Base-by-base conservation (phyloP, 257 asterid genomes). In the Forsythia viridissima region DNA sequence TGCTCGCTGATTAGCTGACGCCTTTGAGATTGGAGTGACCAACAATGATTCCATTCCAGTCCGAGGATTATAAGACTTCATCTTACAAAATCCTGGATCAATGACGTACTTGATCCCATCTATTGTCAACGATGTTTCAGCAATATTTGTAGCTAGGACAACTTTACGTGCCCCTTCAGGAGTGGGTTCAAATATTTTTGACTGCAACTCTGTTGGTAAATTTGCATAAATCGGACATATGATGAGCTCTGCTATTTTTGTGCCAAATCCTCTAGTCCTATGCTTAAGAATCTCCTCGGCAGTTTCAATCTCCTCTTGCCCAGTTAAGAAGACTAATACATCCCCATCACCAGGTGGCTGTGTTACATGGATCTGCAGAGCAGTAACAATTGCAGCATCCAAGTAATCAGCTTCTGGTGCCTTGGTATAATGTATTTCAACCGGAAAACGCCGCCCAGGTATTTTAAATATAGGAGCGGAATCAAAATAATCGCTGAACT, bases 401-500 rank as follows among this genome's bases (percentile, higher is more conserved):
- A 94, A 80, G 82, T 94, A 94, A 92, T 94, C 99, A 41, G 99
- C 99, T 88, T 94, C 99, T 3, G 99, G 99, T 77, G 97, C 97
- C 80, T 89, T 94, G 0, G 99, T 94, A 73, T 90, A 93, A 82
- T 93, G 92, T 82, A 94, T 91, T 59, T 93, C 98, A 80, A 93
- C 97, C 16, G 98, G 99, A 86, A 80, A 93, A 80, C 99, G 89
- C 85, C 99, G 87, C 80, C 99, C 99, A 37, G 98, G 99, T 81
- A 94, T 93, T 81, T 91, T 90, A 74, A 90, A 88, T 69, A 90
- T 90, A 68, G 94, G 94, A 80, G 94, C 94, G 74, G 86, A 81
- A 80, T 90, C 94, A 75, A 90, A 90, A 82, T 85, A 90, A 78
- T 90, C 91, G 65, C 94, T 90, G 76, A 90, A 90, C 81, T 94